Conservation (phyloP, 148 eudicot genomes). For the Nyssa sinensis region DNA sequence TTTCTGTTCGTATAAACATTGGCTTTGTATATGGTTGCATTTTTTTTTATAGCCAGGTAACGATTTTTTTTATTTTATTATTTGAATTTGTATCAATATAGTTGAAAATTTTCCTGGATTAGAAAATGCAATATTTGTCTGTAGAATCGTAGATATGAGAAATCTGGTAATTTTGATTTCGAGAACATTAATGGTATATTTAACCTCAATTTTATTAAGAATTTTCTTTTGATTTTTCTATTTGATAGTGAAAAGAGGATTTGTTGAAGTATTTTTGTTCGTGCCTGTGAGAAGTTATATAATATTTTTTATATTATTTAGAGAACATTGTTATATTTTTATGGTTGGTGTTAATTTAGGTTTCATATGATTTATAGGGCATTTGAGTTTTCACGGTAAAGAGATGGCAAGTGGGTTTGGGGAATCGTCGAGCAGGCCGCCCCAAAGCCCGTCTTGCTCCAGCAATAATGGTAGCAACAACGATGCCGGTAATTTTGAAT, state of each 20-base stretch:
- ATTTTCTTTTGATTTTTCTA: not conserved
- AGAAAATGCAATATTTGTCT: too few relatives aligned
- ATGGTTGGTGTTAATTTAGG: not conserved
- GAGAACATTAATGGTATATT: too few relatives aligned
- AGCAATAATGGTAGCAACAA: slow-evolving; percentile 27
- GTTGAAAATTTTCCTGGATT: too few relatives aligned
- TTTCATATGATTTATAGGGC: not conserved
- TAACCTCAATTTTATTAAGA: too few relatives aligned
- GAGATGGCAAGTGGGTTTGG: slow-evolving; percentile 41
- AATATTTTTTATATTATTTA: not conserved
- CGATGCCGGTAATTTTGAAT: slow-evolving; percentile 50
- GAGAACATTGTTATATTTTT: not conserved
- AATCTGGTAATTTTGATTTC: too few relatives aligned
- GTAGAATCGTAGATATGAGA: too few relatives aligned
- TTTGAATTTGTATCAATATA: too few relatives aligned
- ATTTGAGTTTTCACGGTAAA: not conserved
- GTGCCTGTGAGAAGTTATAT: not conserved
- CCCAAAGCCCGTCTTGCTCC: slow-evolving; percentile 34
- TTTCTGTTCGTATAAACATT: not conserved
- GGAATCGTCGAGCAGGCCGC: slow-evolving; percentile 32
- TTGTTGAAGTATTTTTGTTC: not conserved
- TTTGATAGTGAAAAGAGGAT: not conserved
- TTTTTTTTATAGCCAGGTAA: too few relatives aligned
- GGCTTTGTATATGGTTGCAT: too few relatives aligned
- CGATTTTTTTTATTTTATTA: too few relatives aligned